These are phyloP conservation scores for Hericium erinaceus DNA, from an alignment of 768 basidiomycete genomes.

Conservation along the genomic window DNA sequence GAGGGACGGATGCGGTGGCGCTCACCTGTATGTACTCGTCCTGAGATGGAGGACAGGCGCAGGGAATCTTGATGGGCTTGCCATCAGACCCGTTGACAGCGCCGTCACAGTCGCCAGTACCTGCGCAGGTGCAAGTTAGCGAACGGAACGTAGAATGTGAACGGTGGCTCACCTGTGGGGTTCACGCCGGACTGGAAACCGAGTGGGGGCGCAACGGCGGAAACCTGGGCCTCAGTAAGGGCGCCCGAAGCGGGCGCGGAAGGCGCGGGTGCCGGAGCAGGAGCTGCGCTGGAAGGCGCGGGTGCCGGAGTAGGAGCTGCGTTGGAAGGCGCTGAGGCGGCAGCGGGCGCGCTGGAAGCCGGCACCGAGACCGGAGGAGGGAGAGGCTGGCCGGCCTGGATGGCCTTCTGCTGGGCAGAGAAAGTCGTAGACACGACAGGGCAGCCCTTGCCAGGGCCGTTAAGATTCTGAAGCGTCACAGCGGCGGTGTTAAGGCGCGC, in stretches of 20 bases:
- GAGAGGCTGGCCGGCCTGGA: background rate
- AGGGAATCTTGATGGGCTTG: slow-evolving; percentile 17
- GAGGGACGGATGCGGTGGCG: background rate
- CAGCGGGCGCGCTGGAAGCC: background rate
- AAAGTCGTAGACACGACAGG: slow-evolving; percentile 53
- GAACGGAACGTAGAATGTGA: too few species aligned
- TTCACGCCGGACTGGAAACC: slow-evolving; percentile 16
- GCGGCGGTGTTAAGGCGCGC: slow-evolving; percentile 35
- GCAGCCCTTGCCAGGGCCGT: slow-evolving; percentile 59
- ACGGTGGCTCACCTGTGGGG: slow-evolving; percentile 7
- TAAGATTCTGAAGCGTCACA: slow-evolving; percentile 66
- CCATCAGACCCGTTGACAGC: slow-evolving; percentile 21
- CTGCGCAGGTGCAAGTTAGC: background rate
- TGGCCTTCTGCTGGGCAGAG: background rate
- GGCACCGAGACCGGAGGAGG: background rate
- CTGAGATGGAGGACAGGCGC: slow-evolving; percentile 14
- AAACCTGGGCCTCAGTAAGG: background rate
- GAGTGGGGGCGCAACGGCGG: slow-evolving; percentile 15
- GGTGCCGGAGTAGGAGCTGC: too few species aligned
- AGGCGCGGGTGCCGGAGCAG: too few species aligned
- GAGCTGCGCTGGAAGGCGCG: too few species aligned
- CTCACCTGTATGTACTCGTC: slow-evolving; percentile 3
- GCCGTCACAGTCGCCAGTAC: slow-evolving; percentile 10
- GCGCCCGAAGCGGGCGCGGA: too few species aligned
- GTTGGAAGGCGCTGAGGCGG: too few species aligned